Evolutionary conservation across 202 grass and related monocot genomes (phyloP), one percentile per base, ranked within the genome.

Genomic region (Eragrostis tef): DNA sequence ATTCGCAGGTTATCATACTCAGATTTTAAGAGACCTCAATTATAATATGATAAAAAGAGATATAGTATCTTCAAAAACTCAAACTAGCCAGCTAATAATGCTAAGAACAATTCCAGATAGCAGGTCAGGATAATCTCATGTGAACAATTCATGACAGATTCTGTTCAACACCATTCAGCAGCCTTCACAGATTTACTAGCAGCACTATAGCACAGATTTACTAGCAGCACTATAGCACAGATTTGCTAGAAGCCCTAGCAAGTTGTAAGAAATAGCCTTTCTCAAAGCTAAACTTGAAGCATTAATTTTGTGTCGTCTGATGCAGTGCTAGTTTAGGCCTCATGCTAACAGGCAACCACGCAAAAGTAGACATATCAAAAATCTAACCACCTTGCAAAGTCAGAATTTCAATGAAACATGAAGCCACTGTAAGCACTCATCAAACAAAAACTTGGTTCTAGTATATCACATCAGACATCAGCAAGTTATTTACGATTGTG

Each of bases 51-150:
- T 0, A 39, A 39, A 39, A 39, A 39, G 34, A 39, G 2, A 2
- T 39, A 39, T 39, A 39, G 9, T 47, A 47, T 77, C 5, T 64
- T 19, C 47, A 66, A 36, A 50, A 12, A 24, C 22, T 52, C 46
- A 24, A 0, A 14, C 48, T 54, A 54, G 12, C 34, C 7, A 62
- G 21, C 44, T 44, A 11, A 60, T 45, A 76, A 3, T 75, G 12
- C 34, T 75, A 60, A 75, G 22, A 70, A 50, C 14, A 29, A 10
- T 48, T 77, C 57, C 56, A 63, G 13, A n/a, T 62, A 48, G 45
- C 6, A 74, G 42, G 13, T 43, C 71, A 61, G 13, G 45, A 41
- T 65, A 52, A 79, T 53, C 46, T 53, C 0, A 24, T 16, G 7
- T 20, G 3, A 67, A 67, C 13, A 54, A 53, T 53, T 39, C 5